Base-by-base conservation (phyloP, 345 rosid species). In the Linum tenue region DNA sequence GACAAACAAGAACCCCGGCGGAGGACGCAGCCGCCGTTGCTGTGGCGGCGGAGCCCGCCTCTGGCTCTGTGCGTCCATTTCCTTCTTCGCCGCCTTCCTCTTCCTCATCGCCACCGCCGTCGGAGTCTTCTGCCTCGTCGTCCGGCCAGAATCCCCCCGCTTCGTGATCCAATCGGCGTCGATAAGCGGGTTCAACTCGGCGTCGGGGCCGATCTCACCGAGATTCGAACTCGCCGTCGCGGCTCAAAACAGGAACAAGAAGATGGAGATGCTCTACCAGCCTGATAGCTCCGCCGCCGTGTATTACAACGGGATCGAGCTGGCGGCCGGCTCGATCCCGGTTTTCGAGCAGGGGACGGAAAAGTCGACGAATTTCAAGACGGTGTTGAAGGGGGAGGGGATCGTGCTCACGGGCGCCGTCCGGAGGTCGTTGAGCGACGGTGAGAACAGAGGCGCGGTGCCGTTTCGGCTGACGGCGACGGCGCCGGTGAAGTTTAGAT, bases 211-310 rank as follows among this genome's bases (percentile, higher is more conserved):
- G 15, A n/a, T 85, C 14, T 82, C 89, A 0, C 96, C 96, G 7
- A 74, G 38, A 35, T 79, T 90, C 37, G 63, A 83, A 81, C 78
- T 88, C 69, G 56, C 89, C 12, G 66, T 90, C 57, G 75, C 76
- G 11, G 86, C 89, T 5, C 67, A 74, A 22, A 94, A 90, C 67
- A 85, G 81, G 0, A 94, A 94, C 83, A 67, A 79, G 7, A 88
- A 82, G 64, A 69, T 90, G 80, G 89, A 90, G 39, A 73, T 94
- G 43, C 78, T 83, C 62, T 83, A 94, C 75, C 64, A 65, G 71
- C 63, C 67, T 36, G 83, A 75, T 3, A 86, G 88, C 70, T 56
- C 84, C 15, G 80, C 81, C 5, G 60, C 67, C 7, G 80, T 82
- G 1, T 79, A 38, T 39, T 81, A 85, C 76, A 15, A 64, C 11